Percentiles rank a stretch among this genome's conserved stretches.
Evolutionary conservation across 2,329 filamentous ascomycete species (phyloP).

Genomic region (Neopestalotiopsis sp.): DNA sequence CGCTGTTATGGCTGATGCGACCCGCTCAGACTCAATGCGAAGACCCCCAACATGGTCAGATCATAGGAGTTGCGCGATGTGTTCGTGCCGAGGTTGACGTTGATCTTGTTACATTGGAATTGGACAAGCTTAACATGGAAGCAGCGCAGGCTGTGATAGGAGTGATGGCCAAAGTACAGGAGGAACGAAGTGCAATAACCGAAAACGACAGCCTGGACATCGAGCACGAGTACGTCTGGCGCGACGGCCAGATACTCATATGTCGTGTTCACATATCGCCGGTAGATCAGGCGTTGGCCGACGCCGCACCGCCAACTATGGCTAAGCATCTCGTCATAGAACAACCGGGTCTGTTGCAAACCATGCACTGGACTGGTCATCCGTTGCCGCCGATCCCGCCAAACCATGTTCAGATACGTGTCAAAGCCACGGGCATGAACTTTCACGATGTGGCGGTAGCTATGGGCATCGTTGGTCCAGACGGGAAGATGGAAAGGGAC

Average conservation of each 20-base stretch:
- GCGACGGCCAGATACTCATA: neutral
- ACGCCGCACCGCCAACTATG: neutral
- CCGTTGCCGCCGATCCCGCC: neutral
- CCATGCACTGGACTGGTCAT: constrained; percentile 8
- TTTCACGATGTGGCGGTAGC: constrained; percentile 11
- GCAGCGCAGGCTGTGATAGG: neutral
- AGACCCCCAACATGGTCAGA: neutral
- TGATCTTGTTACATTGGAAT: constrained; percentile 6
- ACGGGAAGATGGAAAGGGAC: neutral
- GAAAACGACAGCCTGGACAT: neutral
- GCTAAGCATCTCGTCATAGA: constrained; percentile 5
- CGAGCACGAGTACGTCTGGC: constrained; percentile 10
- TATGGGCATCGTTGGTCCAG: constrained; percentile 7
- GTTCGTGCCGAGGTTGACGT: constrained; percentile 5
- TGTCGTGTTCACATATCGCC: neutral
- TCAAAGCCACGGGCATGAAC: constrained; percentile 9
- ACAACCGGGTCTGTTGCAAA: neutral
- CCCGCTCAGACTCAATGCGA: constrained; percentile 2
- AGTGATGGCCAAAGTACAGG: neutral
- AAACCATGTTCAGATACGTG: neutral
- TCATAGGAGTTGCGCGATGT: constrained; percentile 6
- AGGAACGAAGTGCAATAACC: neutral
- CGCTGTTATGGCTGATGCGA: constrained; percentile 5
- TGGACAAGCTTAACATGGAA: constrained; percentile 6
- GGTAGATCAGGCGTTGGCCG: neutral